These are phyloP conservation scores for Leccinum imitatum DNA, from an alignment of 768 basidiomycete genomes.

Conservation along the genomic window DNA sequence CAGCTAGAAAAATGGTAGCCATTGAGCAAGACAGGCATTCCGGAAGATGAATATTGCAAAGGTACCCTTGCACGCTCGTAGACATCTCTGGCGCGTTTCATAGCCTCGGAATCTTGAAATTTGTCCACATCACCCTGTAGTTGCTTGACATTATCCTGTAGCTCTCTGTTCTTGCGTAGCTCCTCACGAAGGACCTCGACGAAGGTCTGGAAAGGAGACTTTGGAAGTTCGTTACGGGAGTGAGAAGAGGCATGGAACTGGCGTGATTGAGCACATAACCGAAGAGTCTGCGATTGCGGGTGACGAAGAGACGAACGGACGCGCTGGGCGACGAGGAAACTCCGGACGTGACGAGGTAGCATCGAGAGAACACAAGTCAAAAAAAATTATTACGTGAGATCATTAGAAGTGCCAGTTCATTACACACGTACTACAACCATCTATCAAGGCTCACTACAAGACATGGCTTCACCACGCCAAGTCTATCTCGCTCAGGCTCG, in stretches of 20 bases:
- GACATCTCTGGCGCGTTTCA: slow-evolving; percentile 87
- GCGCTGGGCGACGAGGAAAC: slow-evolving; percentile 34
- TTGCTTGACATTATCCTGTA: slow-evolving; percentile 96
- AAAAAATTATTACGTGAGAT: slow-evolving; percentile 15
- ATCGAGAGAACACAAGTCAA: slow-evolving; percentile 24
- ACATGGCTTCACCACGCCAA: no score
- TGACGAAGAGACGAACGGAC: slow-evolving; percentile 21
- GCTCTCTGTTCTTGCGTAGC: slow-evolving; percentile 87
- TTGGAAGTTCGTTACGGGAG: slow-evolving; percentile 64
- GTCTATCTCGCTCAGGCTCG: no score
- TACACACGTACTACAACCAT: no score
- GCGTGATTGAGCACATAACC: slow-evolving; percentile 27
- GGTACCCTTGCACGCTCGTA: slow-evolving; percentile 93
- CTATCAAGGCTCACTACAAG: no score
- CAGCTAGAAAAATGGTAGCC: slow-evolving; percentile 50
- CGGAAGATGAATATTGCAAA: slow-evolving; percentile 18
- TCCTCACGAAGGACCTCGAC: slow-evolving; percentile 93
- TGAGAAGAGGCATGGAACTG: slow-evolving; percentile 69
- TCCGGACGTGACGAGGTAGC: slow-evolving; percentile 50
- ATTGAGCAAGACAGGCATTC: slow-evolving; percentile 4
- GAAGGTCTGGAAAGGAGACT: slow-evolving; percentile 95
- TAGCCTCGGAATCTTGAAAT: slow-evolving; percentile 93
- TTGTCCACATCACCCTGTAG: slow-evolving; percentile 97
- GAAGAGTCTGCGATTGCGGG: slow-evolving; percentile 20
- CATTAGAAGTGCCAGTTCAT: background rate